These are phyloP conservation scores for Colletotrichum graminicola DNA, from an alignment of 2,329 filamentous ascomycete genomes.

Conservation along the genomic window DNA sequence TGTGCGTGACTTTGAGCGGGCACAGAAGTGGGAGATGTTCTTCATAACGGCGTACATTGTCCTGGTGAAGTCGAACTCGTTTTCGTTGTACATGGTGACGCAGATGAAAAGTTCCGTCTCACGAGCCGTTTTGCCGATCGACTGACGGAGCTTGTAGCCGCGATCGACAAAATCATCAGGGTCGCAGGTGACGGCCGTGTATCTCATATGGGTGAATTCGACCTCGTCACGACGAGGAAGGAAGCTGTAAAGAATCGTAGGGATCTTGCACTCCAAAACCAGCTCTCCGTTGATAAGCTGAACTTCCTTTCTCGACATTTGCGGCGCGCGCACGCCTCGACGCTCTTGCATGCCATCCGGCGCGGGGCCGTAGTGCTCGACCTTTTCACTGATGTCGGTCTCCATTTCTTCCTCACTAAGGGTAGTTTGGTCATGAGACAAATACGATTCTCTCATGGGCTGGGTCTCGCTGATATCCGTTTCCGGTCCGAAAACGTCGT, in stretches of 20 bases:
- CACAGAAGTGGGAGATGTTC: constrained; percentile 97
- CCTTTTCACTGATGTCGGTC: constrained; percentile 64
- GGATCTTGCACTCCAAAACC: constrained; percentile 98
- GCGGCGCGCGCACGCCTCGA: constrained; percentile 85
- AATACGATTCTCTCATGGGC: constrained; percentile 68
- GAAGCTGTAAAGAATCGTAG: constrained; percentile 97
- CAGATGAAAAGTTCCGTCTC: constrained; percentile 98
- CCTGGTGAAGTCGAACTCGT: constrained; percentile 94
- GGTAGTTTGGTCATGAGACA: constrained; percentile 65
- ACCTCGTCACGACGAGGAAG: constrained; percentile 91
- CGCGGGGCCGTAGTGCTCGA: constrained; percentile 87
- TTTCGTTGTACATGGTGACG: constrained; percentile 99
- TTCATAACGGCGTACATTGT: constrained; percentile 99
- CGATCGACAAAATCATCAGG: constrained; percentile 91
- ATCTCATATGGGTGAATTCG: constrained; percentile 99
- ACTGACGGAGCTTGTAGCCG: constrained; percentile 93
- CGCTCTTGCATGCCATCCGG: constrained; percentile 89
- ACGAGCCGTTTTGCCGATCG: constrained; percentile 83
- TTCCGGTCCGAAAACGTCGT: constrained; percentile 80
- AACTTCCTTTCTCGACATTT: constrained; percentile 94
- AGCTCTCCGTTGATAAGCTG: constrained; percentile 97
- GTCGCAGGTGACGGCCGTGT: constrained; percentile 98
- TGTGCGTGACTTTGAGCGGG: constrained; percentile 88
- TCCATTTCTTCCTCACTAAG: constrained; percentile 60
- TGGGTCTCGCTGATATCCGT: constrained; percentile 67